These are phyloP conservation scores for Phytomonas sp. DNA, from an alignment of 208 protist genomes.

Conservation along the genomic window DNA sequence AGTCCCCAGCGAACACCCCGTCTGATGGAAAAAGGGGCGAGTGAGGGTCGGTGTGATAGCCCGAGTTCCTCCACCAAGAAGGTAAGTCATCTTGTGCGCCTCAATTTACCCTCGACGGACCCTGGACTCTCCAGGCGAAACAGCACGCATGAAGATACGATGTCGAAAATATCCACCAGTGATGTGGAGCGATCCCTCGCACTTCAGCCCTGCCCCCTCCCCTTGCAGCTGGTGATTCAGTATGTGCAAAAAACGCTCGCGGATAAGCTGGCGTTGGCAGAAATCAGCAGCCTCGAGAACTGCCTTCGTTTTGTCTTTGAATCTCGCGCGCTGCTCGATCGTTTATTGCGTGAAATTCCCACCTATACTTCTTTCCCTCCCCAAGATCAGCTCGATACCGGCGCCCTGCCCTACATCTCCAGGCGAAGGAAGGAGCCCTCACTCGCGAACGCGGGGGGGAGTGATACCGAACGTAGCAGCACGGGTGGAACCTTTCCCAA, in stretches of 20 bases:
- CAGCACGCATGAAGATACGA: not conserved
- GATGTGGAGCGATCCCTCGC: constrained; percentile 53
- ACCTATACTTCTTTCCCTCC: constrained; percentile 22
- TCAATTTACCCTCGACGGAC: not conserved
- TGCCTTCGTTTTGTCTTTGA: constrained; percentile 79
- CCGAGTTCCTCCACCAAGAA: not conserved
- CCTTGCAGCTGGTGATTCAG: constrained; percentile 70
- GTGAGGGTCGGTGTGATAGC: not conserved
- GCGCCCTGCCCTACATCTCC: not conserved
- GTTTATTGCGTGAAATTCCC: constrained; percentile 79
- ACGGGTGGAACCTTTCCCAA: not conserved
- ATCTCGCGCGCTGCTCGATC: constrained; percentile 63
- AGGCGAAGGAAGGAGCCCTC: not conserved
- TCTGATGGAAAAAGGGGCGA: no score
- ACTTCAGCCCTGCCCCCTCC: constrained; percentile 69
- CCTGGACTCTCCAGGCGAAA: not conserved
- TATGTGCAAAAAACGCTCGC: constrained; percentile 47
- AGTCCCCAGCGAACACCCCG: not conserved
- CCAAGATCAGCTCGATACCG: constrained; percentile 7
- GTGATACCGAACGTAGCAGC: not conserved
- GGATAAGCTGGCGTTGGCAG: constrained; percentile 64
- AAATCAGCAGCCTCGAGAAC: constrained; percentile 60
- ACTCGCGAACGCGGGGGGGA: not conserved
- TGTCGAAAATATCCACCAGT: not conserved
- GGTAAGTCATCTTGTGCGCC: not conserved